These are phyloP conservation scores for Aotearoamyces nothofagi DNA, from an alignment of 2,329 filamentous ascomycete species.

Conservation along the genomic window DNA sequence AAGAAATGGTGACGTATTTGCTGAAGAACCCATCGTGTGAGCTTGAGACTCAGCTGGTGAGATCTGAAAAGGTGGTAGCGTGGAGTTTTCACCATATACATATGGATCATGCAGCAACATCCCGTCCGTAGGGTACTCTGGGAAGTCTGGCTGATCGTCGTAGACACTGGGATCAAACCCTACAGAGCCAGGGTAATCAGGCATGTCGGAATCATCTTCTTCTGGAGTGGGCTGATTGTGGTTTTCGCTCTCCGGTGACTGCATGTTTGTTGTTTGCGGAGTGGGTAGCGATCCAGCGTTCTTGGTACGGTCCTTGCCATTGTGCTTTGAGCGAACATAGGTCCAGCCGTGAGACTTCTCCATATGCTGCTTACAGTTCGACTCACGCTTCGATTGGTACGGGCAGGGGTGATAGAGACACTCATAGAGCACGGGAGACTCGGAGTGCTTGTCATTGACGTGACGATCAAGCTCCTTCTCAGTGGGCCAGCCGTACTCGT, in stretches of 20 bases:
- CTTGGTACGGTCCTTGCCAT: constrained; percentile 45
- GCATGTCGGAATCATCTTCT: constrained; percentile 12
- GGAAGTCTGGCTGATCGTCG: constrained; percentile 11
- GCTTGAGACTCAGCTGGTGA: constrained; percentile 2
- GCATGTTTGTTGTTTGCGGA: constrained; percentile 37
- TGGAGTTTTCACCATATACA: constrained; percentile 9
- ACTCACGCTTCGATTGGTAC: constrained; percentile 90
- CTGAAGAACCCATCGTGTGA: constrained; percentile 1
- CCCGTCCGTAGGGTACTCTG: constrained; percentile 9
- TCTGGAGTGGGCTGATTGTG: constrained; percentile 13
- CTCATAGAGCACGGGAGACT: constrained; percentile 64
- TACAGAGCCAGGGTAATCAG: neutral
- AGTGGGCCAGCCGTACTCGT: constrained; percentile 82
- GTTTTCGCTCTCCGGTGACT: constrained; percentile 40
- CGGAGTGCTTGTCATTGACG: constrained; percentile 88
- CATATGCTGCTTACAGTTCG: constrained; percentile 98
- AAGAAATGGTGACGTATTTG: neutral
- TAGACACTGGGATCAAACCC: constrained; percentile 3
- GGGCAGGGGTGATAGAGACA: constrained; percentile 74
- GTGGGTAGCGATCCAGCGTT: constrained; percentile 36
- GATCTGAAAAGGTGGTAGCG: neutral
- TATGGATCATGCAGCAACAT: no score
- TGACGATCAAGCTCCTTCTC: constrained; percentile 97
- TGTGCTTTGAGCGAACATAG: constrained; percentile 89
- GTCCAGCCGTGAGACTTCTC: constrained; percentile 87